A percentile compares a stretch with the other conserved stretches of the same genome.
phyloP scores from a whole-genome alignment of 768 basidiomycete species.

The Psilocybe azurescens region DNA sequence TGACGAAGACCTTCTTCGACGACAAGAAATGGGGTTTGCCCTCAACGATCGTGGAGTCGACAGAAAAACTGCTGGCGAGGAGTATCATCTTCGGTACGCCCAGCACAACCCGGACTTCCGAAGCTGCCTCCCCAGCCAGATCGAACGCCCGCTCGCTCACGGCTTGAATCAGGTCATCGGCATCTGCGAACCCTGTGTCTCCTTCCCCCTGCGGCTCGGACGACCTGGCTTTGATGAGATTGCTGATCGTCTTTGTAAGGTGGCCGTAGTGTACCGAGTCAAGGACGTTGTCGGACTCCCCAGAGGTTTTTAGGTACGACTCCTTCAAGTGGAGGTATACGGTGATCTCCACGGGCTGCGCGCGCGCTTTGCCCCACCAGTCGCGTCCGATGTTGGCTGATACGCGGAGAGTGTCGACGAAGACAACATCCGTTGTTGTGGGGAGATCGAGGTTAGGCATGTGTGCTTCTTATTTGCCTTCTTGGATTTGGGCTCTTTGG shows the following conservation, averaged over 20 bases:
- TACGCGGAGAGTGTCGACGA: slow-evolving; percentile 46
- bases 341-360: slow-evolving; percentile 58
- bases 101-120: slow-evolving; percentile 45
- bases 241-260: slow-evolving; percentile 54
- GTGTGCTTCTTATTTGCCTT: no score
- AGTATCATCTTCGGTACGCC: slow-evolving; percentile 56
- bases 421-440: slow-evolving; percentile 45
- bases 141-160: slow-evolving; percentile 43
- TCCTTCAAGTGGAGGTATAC: slow-evolving; percentile 51
- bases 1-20: slow-evolving; percentile 42
- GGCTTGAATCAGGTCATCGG: slow-evolving; percentile 37
- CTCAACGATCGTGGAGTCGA: slow-evolving; percentile 39
- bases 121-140: slow-evolving; percentile 40
- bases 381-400: slow-evolving; percentile 50
- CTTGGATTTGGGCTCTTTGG: no score
- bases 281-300: slow-evolving; percentile 52
- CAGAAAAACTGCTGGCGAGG: slow-evolving; percentile 47
- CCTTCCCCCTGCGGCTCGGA: slow-evolving; percentile 8
- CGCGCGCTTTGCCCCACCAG: slow-evolving; percentile 51
- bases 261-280: slow-evolving; percentile 72
- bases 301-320: slow-evolving; percentile 49
- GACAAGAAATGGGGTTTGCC: neutral
- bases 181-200: slow-evolving; percentile 28
- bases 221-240: slow-evolving; percentile 31
- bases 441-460: neutral